Evolutionary conservation across 106 monocot genomes (phyloP).

Genomic region (Gastrodia elata): DNA sequence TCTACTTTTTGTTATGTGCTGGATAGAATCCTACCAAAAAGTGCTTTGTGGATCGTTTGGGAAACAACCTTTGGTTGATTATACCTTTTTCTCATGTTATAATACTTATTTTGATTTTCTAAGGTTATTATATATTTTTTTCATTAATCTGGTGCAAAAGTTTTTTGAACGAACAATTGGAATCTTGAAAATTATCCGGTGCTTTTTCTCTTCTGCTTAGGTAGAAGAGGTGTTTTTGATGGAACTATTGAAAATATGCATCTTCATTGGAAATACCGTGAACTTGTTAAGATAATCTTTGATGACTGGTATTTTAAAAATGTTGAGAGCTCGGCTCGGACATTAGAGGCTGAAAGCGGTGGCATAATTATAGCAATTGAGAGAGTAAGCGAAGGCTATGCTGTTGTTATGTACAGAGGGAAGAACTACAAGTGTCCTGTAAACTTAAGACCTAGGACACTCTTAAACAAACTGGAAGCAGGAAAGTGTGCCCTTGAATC

Average conservation of each 20-base stretch:
- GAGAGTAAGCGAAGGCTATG: conserved; percentile 87
- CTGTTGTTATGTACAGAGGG: conserved; percentile 89
- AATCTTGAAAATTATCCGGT: not conserved
- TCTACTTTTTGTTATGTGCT: not conserved
- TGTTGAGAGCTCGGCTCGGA: conserved; percentile 51
- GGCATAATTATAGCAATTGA: conserved; percentile 88
- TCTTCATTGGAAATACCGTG: conserved; percentile 98
- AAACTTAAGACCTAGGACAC: conserved; percentile 60
- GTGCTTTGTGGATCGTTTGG: not conserved
- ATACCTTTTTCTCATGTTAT: not conserved
- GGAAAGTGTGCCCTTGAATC: conserved; percentile 61
- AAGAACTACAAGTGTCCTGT: conserved; percentile 79
- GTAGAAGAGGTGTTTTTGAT: conserved; percentile 93
- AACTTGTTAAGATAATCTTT: conserved; percentile 89
- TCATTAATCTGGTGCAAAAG: not conserved
- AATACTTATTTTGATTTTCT: not conserved
- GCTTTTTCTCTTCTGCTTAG: conserved; percentile 20
- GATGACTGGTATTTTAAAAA: conserved; percentile 44
- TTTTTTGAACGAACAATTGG: not conserved
- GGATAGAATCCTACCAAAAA: not conserved
- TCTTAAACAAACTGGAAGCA: conserved; percentile 78
- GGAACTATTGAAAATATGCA: conserved; percentile 99
- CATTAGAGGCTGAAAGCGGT: conserved; percentile 84
- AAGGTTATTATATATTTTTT: not conserved
- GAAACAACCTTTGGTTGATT: not conserved